phyloP scores from a whole-genome alignment of 2,329 filamentous ascomycete species.

The Lecanicillium sp. region DNA sequence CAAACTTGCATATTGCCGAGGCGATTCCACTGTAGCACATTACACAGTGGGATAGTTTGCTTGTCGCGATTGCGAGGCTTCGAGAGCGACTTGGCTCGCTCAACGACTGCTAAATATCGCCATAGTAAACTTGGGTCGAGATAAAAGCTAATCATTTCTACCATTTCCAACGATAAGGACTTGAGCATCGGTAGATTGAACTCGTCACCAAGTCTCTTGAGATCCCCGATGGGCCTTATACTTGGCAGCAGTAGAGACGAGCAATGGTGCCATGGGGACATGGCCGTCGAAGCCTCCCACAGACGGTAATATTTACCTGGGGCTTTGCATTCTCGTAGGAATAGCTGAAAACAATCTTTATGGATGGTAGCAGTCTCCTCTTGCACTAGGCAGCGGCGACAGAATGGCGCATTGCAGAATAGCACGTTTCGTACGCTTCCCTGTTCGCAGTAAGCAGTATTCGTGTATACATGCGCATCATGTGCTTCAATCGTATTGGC shows the following conservation, averaged over 20 bases:
- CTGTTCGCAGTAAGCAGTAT: background rate
- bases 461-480: slow-evolving; percentile 3
- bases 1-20: slow-evolving; percentile 2
- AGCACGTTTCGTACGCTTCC: slow-evolving; percentile 3
- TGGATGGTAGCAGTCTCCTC: slow-evolving; percentile 4
- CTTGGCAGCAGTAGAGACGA: background rate
- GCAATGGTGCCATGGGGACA: slow-evolving; percentile 4
- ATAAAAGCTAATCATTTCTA: background rate
- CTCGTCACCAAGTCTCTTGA: background rate
- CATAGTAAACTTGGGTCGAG: slow-evolving; percentile 1
- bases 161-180: slow-evolving; percentile 1
- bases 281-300: slow-evolving; percentile 3
- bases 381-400: background rate
- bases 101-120: slow-evolving; percentile 6
- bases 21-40: background rate
- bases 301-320: slow-evolving; percentile 4
- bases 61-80: no score
- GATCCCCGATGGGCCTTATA: background rate
- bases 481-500: background rate
- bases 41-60: no score
- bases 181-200: slow-evolving; percentile 3
- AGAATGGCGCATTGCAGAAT: slow-evolving; percentile 3
- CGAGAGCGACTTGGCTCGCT: slow-evolving; percentile 1
- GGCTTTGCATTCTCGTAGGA: slow-evolving; percentile 2
- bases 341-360: slow-evolving; percentile 6